A percentile compares a stretch with the other conserved stretches of the same genome.
Evolutionary conservation across 306 rosid species (phyloP).

Genomic region (Malus sieversii): DNA sequence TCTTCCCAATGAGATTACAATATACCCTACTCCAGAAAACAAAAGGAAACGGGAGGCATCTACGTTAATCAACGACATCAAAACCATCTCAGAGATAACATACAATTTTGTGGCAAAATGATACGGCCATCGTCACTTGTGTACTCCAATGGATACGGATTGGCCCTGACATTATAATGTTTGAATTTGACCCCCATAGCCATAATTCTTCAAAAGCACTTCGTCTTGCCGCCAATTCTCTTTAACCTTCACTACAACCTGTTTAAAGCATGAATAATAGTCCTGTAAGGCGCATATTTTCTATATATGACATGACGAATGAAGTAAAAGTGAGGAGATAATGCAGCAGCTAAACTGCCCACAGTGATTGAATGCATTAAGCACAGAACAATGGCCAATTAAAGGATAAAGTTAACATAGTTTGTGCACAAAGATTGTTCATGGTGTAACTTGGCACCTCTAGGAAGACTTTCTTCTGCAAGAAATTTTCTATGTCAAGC

Average conservation of each 20-base stretch:
- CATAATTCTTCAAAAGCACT: conserved; percentile 66
- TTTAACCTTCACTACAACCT: conserved; percentile 87
- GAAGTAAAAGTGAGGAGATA: background rate
- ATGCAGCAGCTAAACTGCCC: background rate
- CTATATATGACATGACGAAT: background rate
- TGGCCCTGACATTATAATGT: conserved; percentile 28
- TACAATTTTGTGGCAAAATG: background rate
- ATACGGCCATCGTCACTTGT: background rate
- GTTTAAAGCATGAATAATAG: conserved; percentile 26
- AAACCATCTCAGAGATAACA: background rate
- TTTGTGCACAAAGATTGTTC: background rate
- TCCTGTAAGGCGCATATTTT: background rate
- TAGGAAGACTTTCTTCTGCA: conserved; percentile 88
- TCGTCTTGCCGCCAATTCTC: conserved; percentile 97
- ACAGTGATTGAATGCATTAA: background rate
- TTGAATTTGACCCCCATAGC: conserved; percentile 78
- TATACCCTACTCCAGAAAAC: background rate
- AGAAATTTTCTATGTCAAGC: conserved; percentile 77
- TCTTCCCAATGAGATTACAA: background rate
- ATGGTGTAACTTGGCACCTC: conserved; percentile 43
- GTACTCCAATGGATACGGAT: background rate
- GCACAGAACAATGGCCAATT: background rate
- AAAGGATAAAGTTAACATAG: background rate
- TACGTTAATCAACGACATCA: background rate
- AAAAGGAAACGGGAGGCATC: background rate